Evolutionary conservation across 148 eudicot genomes (phyloP).

Genomic region (Heliamphora exappendiculata): DNA sequence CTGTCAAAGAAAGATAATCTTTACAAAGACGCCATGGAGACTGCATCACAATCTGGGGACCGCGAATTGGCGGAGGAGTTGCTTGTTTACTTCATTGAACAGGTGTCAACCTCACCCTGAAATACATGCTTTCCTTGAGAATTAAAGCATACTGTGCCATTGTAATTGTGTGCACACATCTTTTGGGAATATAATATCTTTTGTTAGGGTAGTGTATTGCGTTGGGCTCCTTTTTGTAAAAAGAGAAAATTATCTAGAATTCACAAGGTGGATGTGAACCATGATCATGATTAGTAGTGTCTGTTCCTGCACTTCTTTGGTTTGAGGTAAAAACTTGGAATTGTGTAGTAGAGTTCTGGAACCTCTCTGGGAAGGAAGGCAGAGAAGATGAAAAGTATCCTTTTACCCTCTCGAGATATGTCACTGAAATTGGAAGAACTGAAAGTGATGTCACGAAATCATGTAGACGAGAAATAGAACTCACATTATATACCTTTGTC

Average conservation of each 20-base stretch:
- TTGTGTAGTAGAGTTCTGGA: not conserved
- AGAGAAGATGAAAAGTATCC: not conserved
- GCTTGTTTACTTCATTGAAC: conserved; percentile 88
- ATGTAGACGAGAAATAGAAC: too few species aligned
- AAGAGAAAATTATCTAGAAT: too few species aligned
- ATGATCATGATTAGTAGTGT: not conserved
- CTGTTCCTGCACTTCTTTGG: not conserved
- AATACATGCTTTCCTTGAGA: not conserved
- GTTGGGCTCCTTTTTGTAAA: not conserved
- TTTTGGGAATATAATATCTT: not conserved
- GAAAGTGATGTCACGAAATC: too few species aligned
- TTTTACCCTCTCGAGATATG: too few species aligned
- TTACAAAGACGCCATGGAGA: conserved; percentile 98
- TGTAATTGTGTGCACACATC: not conserved
- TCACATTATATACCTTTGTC: too few species aligned
- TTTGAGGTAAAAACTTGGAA: not conserved
- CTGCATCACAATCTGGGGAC: conserved; percentile 97
- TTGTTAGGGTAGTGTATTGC: not conserved
- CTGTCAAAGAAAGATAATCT: conserved; percentile 86
- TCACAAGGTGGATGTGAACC: not conserved
- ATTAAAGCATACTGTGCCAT: not conserved
- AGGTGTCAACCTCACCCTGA: conserved; percentile 32
- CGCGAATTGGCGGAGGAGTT: conserved; percentile 97
- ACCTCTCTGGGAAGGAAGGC: not conserved
- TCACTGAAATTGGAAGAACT: too few species aligned